Evolutionary conservation across 192 early-diverging fungal species (phyloP).

Genomic region (Linnemannia exigua): DNA sequence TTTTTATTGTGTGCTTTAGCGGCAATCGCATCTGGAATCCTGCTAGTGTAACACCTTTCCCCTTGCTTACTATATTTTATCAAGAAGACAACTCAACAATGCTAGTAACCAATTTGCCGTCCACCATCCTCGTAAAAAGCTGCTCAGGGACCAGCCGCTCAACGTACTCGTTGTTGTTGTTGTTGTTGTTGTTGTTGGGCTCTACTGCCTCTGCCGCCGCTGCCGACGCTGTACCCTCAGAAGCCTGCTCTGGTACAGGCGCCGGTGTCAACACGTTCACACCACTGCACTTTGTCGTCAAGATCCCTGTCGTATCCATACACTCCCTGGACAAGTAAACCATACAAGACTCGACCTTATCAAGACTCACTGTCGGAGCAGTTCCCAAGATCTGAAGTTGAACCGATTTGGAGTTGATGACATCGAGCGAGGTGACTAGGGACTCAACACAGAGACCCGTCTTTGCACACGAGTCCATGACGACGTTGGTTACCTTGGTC

Average conservation of each 20-base stretch:
- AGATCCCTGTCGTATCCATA: constrained; percentile 80
- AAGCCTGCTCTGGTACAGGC: background rate
- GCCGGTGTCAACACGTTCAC: constrained; percentile 86
- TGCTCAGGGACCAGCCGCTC: constrained; percentile 96
- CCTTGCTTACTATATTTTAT: background rate
- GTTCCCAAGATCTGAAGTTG: constrained; percentile 88
- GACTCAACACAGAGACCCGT: constrained; percentile 86
- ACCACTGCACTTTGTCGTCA: constrained; percentile 92
- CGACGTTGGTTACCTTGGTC: constrained; percentile 94
- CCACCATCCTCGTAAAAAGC: constrained; percentile 85
- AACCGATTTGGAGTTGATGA: constrained; percentile 92
- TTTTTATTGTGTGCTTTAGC: background rate
- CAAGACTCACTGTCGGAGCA: constrained; percentile 88
- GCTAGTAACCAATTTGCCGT: constrained; percentile 85
- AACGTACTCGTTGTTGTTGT: constrained; percentile 67
- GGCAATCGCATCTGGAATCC: background rate
- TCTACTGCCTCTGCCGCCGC: constrained; percentile 68
- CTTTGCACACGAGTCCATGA: constrained; percentile 90
- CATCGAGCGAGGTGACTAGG: constrained; percentile 86
- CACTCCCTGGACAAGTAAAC: constrained; percentile 89
- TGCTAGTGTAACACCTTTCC: background rate
- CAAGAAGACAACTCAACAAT: constrained; percentile 82
- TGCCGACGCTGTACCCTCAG: background rate
- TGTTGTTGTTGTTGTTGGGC: constrained; percentile 62
- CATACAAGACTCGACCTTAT: constrained; percentile 94